Base-by-base conservation (phyloP, 257 asterid species). In the Solanum neorickii region DNA sequence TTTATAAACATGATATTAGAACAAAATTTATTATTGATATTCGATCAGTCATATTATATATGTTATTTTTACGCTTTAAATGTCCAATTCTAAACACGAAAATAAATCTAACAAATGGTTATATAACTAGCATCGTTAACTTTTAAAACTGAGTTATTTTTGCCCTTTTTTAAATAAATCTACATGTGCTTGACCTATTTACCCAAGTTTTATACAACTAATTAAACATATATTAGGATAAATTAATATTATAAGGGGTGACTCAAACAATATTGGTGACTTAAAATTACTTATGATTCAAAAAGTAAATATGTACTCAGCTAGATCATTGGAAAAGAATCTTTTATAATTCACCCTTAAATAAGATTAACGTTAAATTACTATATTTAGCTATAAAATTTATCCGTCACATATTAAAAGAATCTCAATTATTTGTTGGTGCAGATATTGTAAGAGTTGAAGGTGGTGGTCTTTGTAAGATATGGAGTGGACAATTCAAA, bases 391-490 rank as follows among this genome's bases (percentile, higher is more conserved):
- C 70, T n/a, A 62, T 0, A 62, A 0, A 62, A 62, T 9, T 60
- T 60, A 9, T 60, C 14, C 0, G 0, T 60, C 29, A 0, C 62
- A 0, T 0, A 3, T 60, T 8, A 60, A 27, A 59, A 59, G 13
- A 9, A 3, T 59, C 68, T 9, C 6, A 59, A 52, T 52, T 7
- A 21, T 60, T 60, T 13, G 12, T 60, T n/a, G 5, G 6, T 39
- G 56, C 4, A 75, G 56, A 39, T 5, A 23, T 75, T 20, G 2
- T 12, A 42, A 42, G 83, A 42, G 62, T 42, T 18, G 37, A 77
- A 77, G 83, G 7, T 77, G 83, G 37, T 6, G 62, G n/a, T 52
- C 83, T 77, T 77, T 77, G 83, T 25, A 77, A 77, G 16, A 42
- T 56, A 27, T 77, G 83, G 83, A 77, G 83, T 42, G 83, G 59